A percentile compares a stretch with the other conserved stretches of the same genome.
These are phyloP conservation scores for Passalora sequoiae DNA, from an alignment of 2,329 filamentous ascomycete genomes.

Conservation along the genomic window DNA sequence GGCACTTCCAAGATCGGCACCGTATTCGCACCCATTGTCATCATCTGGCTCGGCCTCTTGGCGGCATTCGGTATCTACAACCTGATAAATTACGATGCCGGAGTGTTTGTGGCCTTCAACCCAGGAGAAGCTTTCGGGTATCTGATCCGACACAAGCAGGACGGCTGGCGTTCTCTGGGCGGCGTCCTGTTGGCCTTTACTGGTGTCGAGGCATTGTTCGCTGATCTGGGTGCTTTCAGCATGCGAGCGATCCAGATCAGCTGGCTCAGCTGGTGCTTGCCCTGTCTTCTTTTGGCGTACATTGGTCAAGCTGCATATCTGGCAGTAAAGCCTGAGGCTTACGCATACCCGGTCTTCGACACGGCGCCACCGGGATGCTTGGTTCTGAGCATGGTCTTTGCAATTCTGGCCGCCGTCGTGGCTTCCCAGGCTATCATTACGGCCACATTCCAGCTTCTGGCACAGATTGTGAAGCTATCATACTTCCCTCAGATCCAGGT, in stretches of 20 bases:
- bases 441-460: constrained; percentile 57
- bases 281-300: constrained; percentile 63
- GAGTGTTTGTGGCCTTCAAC: constrained; percentile 50
- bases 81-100: constrained; percentile 42
- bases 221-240: constrained; percentile 67
- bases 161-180: constrained; percentile 59
- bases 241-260: constrained; percentile 63
- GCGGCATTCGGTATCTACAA: constrained; percentile 59
- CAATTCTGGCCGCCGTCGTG: constrained; percentile 59
- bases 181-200: constrained; percentile 71
- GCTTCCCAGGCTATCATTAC: constrained; percentile 77
- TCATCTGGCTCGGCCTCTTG: constrained; percentile 62
- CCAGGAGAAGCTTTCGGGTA: constrained; percentile 57
- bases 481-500: constrained; percentile 75
- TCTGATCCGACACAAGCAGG: constrained; percentile 53
- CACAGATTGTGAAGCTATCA: constrained; percentile 65
- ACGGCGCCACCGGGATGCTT: constrained; percentile 62
- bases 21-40: constrained; percentile 61
- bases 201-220: constrained; percentile 73
- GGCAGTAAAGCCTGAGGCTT: constrained; percentile 54
- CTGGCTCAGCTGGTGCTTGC: constrained; percentile 63
- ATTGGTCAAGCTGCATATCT: constrained; percentile 72
- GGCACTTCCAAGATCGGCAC: constrained; percentile 58
- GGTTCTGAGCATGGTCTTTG: constrained; percentile 63
- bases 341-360: constrained; percentile 69